Percentiles rank a stretch among this genome's conserved stretches.
phyloP scores from a whole-genome alignment of 2,329 filamentous ascomycete genomes.

The Curvularia eragrostidis region DNA sequence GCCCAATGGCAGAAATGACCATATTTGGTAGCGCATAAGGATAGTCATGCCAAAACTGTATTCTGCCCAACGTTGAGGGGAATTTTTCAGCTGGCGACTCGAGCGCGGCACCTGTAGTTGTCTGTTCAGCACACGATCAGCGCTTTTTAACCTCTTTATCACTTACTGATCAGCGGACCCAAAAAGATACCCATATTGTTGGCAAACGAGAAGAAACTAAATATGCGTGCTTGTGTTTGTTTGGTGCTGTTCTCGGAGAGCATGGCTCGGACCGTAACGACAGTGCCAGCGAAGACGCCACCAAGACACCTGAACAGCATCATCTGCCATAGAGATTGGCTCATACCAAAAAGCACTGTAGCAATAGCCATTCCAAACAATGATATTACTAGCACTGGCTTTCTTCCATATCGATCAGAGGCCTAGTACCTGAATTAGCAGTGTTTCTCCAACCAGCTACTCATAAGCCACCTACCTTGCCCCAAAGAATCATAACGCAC shows the following conservation, averaged over 20 bases:
- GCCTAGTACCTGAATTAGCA: slow-evolving; percentile 43
- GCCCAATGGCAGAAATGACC: slow-evolving; percentile 62
- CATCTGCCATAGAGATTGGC: slow-evolving; percentile 74
- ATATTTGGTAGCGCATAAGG: slow-evolving; percentile 72
- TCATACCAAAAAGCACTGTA: slow-evolving; percentile 72
- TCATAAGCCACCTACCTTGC: slow-evolving; percentile 25
- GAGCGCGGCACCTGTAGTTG: slow-evolving; percentile 66
- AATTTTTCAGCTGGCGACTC: slow-evolving; percentile 72
- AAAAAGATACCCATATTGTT: slow-evolving; percentile 77
- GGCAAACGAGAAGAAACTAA: slow-evolving; percentile 78
- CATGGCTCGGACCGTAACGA: slow-evolving; percentile 79
- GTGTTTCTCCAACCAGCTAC: not conserved
- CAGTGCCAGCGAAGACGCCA: slow-evolving; percentile 75
- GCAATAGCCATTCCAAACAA: slow-evolving; percentile 68
- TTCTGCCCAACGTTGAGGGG: slow-evolving; percentile 61
- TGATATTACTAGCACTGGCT: slow-evolving; percentile 73
- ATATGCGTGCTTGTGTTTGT: slow-evolving; percentile 73
- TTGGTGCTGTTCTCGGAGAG: slow-evolving; percentile 74
- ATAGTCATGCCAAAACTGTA: slow-evolving; percentile 66
- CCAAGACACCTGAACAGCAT: slow-evolving; percentile 72
- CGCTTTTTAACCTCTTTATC: not conserved
- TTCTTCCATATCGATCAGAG: slow-evolving; percentile 73
- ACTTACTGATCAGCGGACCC: slow-evolving; percentile 66
- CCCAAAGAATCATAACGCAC: slow-evolving; percentile 79
- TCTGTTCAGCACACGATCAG: not conserved